These are phyloP conservation scores for Didymella keratinophila DNA, from an alignment of 2,329 filamentous ascomycete species.

Conservation along the genomic window DNA sequence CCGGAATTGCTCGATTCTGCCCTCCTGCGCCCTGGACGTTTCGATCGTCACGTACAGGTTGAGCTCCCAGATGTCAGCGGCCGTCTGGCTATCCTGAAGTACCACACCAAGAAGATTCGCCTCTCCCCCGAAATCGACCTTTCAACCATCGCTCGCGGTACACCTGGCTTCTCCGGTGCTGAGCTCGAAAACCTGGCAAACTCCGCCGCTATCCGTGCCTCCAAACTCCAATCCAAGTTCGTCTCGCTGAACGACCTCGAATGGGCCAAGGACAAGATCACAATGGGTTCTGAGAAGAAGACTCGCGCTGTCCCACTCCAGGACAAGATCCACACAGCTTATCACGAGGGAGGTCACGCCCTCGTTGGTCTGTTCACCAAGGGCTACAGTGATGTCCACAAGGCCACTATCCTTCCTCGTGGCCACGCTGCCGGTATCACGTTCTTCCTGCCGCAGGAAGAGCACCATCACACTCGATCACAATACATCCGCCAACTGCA, in stretches of 20 bases:
- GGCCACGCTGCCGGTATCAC: conserved; percentile 88
- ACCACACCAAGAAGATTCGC: conserved; percentile 93
- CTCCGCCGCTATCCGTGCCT: conserved; percentile 93
- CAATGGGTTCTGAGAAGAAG: conserved; percentile 93
- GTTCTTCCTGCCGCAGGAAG: conserved; percentile 87
- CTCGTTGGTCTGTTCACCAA: conserved; percentile 86
- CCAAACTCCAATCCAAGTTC: conserved; percentile 78
- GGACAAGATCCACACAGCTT: conserved; percentile 95
- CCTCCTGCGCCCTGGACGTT: conserved; percentile 89
- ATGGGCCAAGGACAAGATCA: conserved; percentile 97
- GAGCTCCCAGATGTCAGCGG: conserved; percentile 91
- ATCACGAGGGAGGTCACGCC: conserved; percentile 95
- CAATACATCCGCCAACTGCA: conserved; percentile 85
- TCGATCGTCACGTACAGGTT: conserved; percentile 91
- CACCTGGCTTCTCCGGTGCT: conserved; percentile 90
- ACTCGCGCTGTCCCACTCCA: conserved; percentile 90
- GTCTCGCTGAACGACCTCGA: conserved; percentile 85
- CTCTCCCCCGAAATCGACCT: conserved; percentile 81
- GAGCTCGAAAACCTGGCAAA: conserved; percentile 98
- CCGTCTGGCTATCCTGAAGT: conserved; percentile 88
- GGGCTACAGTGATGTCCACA: conserved; percentile 82
- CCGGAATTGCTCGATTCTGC: conserved; percentile 94
- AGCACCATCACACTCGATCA: conserved; percentile 78
- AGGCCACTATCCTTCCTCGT: conserved; percentile 94
- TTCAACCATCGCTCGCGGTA: conserved; percentile 82